Evolutionary conservation across 108 stramenopile species (phyloP).

Genomic region (Pseudonitzschia multistriata): DNA sequence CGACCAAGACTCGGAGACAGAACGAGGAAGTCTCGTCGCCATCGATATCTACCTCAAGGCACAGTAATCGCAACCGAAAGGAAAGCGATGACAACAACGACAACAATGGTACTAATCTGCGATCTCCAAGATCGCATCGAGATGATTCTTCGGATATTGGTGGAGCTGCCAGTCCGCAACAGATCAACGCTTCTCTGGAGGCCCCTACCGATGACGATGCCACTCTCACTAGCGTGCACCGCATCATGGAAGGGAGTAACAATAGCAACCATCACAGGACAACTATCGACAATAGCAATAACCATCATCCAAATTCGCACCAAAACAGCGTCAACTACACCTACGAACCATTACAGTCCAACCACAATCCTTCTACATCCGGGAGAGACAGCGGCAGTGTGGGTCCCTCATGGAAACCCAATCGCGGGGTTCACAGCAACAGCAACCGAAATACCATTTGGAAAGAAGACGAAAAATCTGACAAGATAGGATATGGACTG

Average conservation of each 20-base stretch:
- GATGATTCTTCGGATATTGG: not conserved
- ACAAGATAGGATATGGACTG: conserved; percentile 1
- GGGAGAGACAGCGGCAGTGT: conserved; percentile 1
- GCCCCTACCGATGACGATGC: conserved; percentile 38
- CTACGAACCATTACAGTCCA: not conserved
- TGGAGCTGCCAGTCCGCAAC: not conserved
- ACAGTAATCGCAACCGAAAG: not conserved
- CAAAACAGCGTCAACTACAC: not conserved
- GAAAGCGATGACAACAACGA: not conserved
- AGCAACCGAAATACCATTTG: conserved; percentile 14
- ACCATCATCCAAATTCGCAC: not conserved
- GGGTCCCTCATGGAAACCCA: conserved; percentile 10
- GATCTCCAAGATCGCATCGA: conserved; percentile 1
- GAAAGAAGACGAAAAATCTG: conserved; percentile 29
- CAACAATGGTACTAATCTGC: conserved; percentile 6
- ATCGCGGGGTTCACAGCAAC: conserved; percentile 1
- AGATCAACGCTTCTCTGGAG: conserved; percentile 20
- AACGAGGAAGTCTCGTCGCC: not conserved
- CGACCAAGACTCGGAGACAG: not conserved
- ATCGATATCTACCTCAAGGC: not conserved
- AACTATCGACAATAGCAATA: not conserved
- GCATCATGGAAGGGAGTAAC: conserved; percentile 27
- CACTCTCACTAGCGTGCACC: conserved; percentile 43
- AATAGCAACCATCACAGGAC: not conserved
- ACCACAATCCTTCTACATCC: not conserved